Conservation (phyloP, 169 alveolate species). For the Plasmodium berghei region DNA sequence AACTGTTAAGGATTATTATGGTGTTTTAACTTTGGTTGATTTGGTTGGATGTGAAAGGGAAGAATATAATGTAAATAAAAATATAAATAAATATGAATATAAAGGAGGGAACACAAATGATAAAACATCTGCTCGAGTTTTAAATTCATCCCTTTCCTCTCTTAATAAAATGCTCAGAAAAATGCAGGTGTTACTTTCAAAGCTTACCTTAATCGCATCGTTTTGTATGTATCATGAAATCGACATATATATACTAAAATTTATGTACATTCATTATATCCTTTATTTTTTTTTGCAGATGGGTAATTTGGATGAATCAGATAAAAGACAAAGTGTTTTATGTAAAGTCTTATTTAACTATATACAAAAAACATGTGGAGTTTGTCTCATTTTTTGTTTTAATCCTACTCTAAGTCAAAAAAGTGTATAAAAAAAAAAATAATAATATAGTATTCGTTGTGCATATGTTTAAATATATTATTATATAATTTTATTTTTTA, state of each 20-base stretch:
- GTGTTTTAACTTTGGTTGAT: slow-evolving; percentile 58
- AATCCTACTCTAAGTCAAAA: slow-evolving; percentile 58
- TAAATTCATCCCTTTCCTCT: slow-evolving; percentile 64
- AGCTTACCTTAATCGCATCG: not conserved
- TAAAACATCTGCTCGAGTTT: slow-evolving; percentile 32
- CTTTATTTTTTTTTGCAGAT: slow-evolving; percentile 14
- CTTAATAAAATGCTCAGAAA: slow-evolving; percentile 63
- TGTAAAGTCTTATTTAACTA: slow-evolving; percentile 66
- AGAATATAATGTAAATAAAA: slow-evolving; percentile 25
- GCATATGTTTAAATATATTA: not conserved
- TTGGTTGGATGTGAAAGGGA: slow-evolving; percentile 69
- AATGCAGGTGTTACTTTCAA: slow-evolving; percentile 30
- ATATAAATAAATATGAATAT: too few species aligned
- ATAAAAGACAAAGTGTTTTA: slow-evolving; percentile 65
- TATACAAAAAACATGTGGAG: slow-evolving; percentile 68
- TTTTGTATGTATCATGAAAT: not conserved
- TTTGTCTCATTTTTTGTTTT: slow-evolving; percentile 66
- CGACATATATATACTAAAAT: not conserved
- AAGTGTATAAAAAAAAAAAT: slow-evolving; percentile 20
- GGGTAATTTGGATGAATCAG: slow-evolving; percentile 71
- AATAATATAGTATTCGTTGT: not conserved
- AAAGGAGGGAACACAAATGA: slow-evolving; percentile 20
- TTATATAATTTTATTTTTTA: not conserved
- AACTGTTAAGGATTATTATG: slow-evolving; percentile 47
- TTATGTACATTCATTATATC: not conserved